Base-by-base conservation (phyloP, 2,329 filamentous ascomycete species). In the Ophiostoma novo-ulmi region DNA sequence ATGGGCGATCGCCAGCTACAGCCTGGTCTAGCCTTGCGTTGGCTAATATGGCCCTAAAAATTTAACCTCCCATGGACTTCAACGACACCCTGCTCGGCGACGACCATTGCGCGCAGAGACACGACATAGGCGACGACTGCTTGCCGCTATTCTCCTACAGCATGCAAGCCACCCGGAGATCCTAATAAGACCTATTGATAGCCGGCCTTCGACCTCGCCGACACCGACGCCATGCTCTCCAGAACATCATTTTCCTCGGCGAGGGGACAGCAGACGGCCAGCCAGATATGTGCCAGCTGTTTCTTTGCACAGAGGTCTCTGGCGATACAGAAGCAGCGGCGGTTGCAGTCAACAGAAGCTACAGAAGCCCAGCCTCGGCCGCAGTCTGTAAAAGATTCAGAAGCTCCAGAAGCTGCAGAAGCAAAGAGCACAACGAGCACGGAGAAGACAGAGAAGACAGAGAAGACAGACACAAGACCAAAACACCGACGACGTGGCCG, bases 191-290 rank as follows among this genome's bases (percentile, higher is more conserved):
- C 17, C 44, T 3, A 31, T 31, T 48, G 17, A 17, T 17, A 31
- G 31, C 31, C 44, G 44, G n/a, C 17, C 41, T 26, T 61, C 26
- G 26, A 63, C 58, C 11, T 63, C 26, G 3, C 58, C 13, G 22
- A 61, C 26, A 20, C 55, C 55, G 22, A 35, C 26, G 26, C 20
- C 58, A 65, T 65, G 63, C 36, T 65, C n/a, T 39, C 63, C n/a
- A 38, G 63, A 65, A 13, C 36, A 22, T 36, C 63, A 36, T 10
- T 65, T 7, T n/a, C 13, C 20, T 5, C 35, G 2, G 7, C 31
- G 4, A 38, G 61, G 35, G 36, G 36, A 22, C 20, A 20, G n/a
- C 63, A 22, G 10, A 36, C 36, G 10, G 17, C 36, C 36, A 65
- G 35, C n/a, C 35, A 36, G 14, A 65, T 65, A 22, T 65, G 63